Base-by-base conservation (phyloP, 1,139 yeast species). In the Pichia sp. region DNA sequence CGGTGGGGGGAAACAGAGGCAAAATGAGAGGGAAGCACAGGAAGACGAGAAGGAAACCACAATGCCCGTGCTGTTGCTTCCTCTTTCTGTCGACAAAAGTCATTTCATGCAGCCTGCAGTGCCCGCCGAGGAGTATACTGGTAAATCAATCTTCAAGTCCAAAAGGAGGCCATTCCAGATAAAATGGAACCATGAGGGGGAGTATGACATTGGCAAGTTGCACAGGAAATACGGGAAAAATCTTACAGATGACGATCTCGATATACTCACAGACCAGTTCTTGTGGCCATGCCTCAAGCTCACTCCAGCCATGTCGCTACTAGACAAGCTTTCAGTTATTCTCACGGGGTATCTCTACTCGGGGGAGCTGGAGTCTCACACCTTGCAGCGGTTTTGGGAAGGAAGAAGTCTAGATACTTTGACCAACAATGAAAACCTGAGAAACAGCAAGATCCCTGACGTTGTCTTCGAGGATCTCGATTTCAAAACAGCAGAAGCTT, bases 281-380 rank as follows among this genome's bases (percentile, higher is more conserved):
- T 10, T 52, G 9, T 52, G 55, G 55, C 45, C 48, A 2, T 24
- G 33, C 4, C 17, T 48, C 10, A 17, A 27, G 10, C 27, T 52
- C 16, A n/a, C 36, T 7, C 45, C 24, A 2, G 24, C 48, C 5
- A 20, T 52, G 48, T 36, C 49, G 7, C 1, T 14, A 2, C 17
- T 52, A 7, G 55, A 52, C 17, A 52, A 17, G 14, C 5, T 52
- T 12, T 48, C 51, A 6, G 9, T 40, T 5, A 48, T 52, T 5
- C 34, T 48, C 7, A 52, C 55, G 12, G 55, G 55, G 2, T 52
- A 52, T n/a, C 17, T 29, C 5, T 50, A 49, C 30, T 3, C 42
- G 24, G 51, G 51, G 14, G 38, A 42, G 17, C 31, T 41, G 34
- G 47, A 43, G 17, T 17, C 16, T 2, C 16, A 29, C 17, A 51